Base-by-base conservation (phyloP, 2,329 filamentous ascomycete genomes). In the Plectosphaerella plurivora region DNA sequence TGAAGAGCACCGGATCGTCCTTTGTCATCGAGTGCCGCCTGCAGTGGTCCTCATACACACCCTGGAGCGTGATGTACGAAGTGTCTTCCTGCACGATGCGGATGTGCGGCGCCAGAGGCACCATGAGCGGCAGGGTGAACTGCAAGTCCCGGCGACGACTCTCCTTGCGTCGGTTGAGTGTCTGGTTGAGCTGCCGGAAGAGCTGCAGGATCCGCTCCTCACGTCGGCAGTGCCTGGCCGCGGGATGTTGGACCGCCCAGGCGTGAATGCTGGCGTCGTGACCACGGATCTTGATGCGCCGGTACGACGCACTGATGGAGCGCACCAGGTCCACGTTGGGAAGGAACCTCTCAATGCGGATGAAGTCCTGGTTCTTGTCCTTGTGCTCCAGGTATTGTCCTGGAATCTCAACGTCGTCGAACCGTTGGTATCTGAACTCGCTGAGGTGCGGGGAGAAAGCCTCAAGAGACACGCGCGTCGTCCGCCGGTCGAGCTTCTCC, bases 351-450 rank as follows among this genome's bases (percentile, higher is more conserved):
- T 99, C 95, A 59, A 99, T 97, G 45, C 92, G 88, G 59, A 99
- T 87, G 66, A 99, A 99, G 68, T 99, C 94, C 62, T 96, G 91
- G 68, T 99, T 99, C 81, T 97, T 99, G 64, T 99, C 95, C 69
- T 94, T 95, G 73, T 97, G 94, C 66, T 96, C 87, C 57, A 97
- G 75, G 68, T 99, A 99, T 67, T 99, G 94, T 1, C 94, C 94
- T 3, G 95, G 95, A 36, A 99, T 85, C 70, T 99, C 94, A 12
- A 99, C 93, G 63, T 99, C 95, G 64, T 99, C 94, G 60, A 99
- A 97, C 69, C 97, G 97, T 68, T 94, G 87, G 76, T 96, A 99
- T 39, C 91, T 83, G 78, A 99, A 99, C 66, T 97, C 94, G 71
- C 91, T 96, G 44, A 99, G 82, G 64, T 96, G 89, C 47, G 91